Evolutionary conservation across 202 grass and related monocot species (phyloP), one percentile per base, ranked within the genome.

Genomic region (Musa balbisiana): DNA sequence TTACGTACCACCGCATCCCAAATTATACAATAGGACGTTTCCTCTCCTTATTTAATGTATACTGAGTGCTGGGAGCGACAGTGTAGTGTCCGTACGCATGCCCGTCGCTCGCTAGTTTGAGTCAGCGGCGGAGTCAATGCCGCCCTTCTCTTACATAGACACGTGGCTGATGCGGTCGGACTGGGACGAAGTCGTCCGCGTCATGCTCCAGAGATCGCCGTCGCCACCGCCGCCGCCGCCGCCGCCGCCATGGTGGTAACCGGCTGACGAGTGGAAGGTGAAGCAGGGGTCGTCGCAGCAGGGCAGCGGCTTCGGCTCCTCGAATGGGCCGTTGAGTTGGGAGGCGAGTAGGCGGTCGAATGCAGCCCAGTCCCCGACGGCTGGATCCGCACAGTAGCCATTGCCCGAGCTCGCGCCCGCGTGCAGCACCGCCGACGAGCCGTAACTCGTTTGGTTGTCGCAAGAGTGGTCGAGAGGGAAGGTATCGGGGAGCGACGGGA

Each of bases 121-220:
- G 56, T 60, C 56, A 60, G 56, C 56, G 3, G 15, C 56, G 56
- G 15, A 69, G n/a, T 82, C 64, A 77, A 75, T 83, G 74, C 33
- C 75, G 33, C 16, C 16, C 23, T 78, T 78, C 65, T 75, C 60
- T 75, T 79, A 84, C 62, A 54, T 60, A 80, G 72, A 85, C 33
- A 80, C 74, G 62, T 64, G 69, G 66, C 67, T 77, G 53, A 81
- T 78, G 55, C 21, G 55, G 70, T 85, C 73, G 22, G 52, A 24
- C 21, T 27, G 26, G 12, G 78, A 85, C 69, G 55, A 43, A 14
- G 49, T 52, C 50, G 87, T 90, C 65, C 85, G 74, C 19, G 93
- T 89, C 23, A 93, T 80, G 80, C 84, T 97, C 93, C 93, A 97
- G 10, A 97, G 87, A 80, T 97, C 90, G 10, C 90, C 86, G 82